Percentiles rank a stretch among this genome's conserved stretches.
phyloP scores from a whole-genome alignment of 164 flowering plant genomes.

The Nymphaea thermarum region DNA sequence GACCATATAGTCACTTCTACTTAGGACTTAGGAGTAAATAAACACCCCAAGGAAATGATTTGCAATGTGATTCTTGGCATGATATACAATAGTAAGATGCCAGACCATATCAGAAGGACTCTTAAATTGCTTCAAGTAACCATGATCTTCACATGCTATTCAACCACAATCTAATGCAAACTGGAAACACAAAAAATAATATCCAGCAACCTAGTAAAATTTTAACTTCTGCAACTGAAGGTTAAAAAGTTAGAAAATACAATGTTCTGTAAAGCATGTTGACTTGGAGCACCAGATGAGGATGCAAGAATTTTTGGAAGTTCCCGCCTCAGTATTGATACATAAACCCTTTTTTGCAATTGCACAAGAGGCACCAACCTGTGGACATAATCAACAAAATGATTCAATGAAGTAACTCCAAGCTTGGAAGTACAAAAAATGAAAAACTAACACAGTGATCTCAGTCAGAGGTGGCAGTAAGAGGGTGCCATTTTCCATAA shows the following conservation, averaged over 20 bases:
- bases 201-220: no score
- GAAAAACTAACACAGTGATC: slow-evolving; percentile 53
- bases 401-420: background rate
- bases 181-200: no score
- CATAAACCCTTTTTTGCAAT: slow-evolving; percentile 75
- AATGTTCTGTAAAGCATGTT: slow-evolving; percentile 75
- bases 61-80: no score
- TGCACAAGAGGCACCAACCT: slow-evolving; percentile 74
- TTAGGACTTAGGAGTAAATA: no score
- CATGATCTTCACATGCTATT: no score
- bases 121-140: no score
- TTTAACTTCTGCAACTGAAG: no score
- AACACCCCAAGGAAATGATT: no score
- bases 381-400: slow-evolving; percentile 7
- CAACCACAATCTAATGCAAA: no score
- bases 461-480: slow-evolving; percentile 80
- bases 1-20: no score
- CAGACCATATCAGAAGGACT: no score
- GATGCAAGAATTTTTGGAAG: slow-evolving; percentile 68
- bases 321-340: slow-evolving; percentile 82
- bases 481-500: slow-evolving; percentile 58
- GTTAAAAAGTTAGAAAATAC: slow-evolving; percentile 19
- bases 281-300: slow-evolving; percentile 52
- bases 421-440: background rate
- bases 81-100: no score